Evolutionary conservation across 306 rosid genomes (phyloP), one percentile per base, ranked within the genome.

Genomic region (Aeschynomene evenia): DNA sequence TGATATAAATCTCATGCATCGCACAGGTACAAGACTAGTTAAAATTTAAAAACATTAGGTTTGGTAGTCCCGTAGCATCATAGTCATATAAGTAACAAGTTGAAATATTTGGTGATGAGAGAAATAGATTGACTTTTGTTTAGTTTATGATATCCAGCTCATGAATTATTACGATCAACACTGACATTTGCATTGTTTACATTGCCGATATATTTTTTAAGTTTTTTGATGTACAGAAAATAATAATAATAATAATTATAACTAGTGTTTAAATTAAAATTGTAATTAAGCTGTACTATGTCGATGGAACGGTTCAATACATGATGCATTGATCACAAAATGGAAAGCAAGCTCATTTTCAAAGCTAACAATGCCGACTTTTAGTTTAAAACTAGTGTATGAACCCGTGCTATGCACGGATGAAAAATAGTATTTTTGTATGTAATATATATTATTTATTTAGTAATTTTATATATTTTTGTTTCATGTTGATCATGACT

Each of bases 51-150:
- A 60, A 15, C 11, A 42, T 23, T 22, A 24, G 20, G 48, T 53
- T 61, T 15, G 10, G 11, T 21, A 72, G 63, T 72, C 63, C 70
- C 8, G n/a, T 62, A 50, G 22, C 70, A 72, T 72, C 71, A 73
- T 36, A 21, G 8, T 50, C 23, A 14, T n/a, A 15, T n/a, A 11
- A 0, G 26, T 63, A 51, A 73, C 77, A 61, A 49, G 45, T 37
- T 51, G 56, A 63, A 63, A 63, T 39, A 39, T 73, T 73, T 61
- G 18, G 68, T 24, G 43, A 18, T 18, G 7, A 63, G 21, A 50
- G 16, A 63, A 12, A 37, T 5, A 53, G 9, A 73, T 39, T 73
- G 78, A 73, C 57, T 63, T n/a, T 37, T 40, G 20, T 11, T 24
- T 51, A 53, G 16, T 63, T 53, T 26, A 54, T 42, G 20, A 40